Conservation (phyloP, 148 eudicot genomes). For the Fallopia convolvulus region DNA sequence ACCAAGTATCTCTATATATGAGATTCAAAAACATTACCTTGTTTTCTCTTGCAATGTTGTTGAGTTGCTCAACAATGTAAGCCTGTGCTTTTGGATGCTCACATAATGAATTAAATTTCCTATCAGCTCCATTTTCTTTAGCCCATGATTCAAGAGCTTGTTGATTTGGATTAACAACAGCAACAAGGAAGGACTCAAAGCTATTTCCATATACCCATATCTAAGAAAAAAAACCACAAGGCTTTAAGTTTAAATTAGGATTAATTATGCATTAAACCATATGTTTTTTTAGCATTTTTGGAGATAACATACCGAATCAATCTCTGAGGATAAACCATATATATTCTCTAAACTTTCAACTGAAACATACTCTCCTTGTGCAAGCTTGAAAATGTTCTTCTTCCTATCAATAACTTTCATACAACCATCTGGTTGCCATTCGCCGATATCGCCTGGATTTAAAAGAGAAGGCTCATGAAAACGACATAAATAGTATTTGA, state of each 20-base stretch:
- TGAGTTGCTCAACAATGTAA: slow-evolving; percentile 51
- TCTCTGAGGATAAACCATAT: slow-evolving; percentile 40
- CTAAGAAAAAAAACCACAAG: slow-evolving; percentile 27
- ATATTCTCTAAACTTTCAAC: slow-evolving; percentile 86
- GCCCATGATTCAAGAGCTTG: slow-evolving; percentile 70
- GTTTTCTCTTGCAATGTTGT: slow-evolving; percentile 50
- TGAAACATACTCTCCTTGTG: slow-evolving; percentile 94
- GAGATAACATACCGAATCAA: slow-evolving; percentile 54
- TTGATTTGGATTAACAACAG: slow-evolving; percentile 63
- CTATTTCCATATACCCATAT: slow-evolving; percentile 93
- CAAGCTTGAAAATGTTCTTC: slow-evolving; percentile 97
- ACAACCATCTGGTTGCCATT: slow-evolving; percentile 89
- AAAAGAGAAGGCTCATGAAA: not conserved
- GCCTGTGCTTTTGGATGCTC: slow-evolving; percentile 49
- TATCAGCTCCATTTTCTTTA: slow-evolving; percentile 40
- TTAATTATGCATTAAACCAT: no score
- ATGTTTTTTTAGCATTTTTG: not conserved
- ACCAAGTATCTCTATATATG: no score
- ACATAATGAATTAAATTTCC: slow-evolving; percentile 53
- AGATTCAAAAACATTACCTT: slow-evolving; percentile 33
- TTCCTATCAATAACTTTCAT: slow-evolving; percentile 93
- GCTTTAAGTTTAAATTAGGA: no score
- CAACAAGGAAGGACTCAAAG: slow-evolving; percentile 79
- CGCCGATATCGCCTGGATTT: slow-evolving; percentile 78
- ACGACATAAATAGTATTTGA: not conserved